A percentile compares a stretch with the other conserved stretches of the same genome.
Conservation (phyloP, 805 yeast genomes). For the Pichia scutulata region DNA sequence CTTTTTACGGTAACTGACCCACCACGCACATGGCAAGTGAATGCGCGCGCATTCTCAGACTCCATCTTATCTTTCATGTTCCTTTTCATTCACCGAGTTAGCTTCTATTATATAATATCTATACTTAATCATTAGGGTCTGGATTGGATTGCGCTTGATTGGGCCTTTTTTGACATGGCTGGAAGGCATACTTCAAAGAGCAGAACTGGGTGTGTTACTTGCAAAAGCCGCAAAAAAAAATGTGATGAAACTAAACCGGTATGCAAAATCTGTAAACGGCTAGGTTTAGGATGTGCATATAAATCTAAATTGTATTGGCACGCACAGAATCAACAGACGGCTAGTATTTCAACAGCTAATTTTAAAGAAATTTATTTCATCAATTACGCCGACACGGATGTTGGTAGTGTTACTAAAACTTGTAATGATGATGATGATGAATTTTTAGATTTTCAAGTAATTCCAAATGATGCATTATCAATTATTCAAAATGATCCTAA, state of each 20-base stretch:
- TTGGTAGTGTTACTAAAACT: not conserved
- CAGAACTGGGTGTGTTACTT: constrained; percentile 33
- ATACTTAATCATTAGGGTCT: too few species aligned
- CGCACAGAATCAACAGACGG: constrained; percentile 11
- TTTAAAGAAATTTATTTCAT: not conserved
- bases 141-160: too few species aligned
- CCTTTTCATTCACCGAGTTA: not conserved
- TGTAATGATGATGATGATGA: not conserved
- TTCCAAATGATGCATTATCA: not conserved
- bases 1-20: not conserved
- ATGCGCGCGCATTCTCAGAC: not conserved
- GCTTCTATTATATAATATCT: not conserved
- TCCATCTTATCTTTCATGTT: too few species aligned
- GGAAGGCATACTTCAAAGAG: not conserved
- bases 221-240: constrained; percentile 36
- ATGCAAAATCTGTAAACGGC: constrained; percentile 17
- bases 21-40: not conserved
- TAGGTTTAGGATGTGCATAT: constrained; percentile 17
- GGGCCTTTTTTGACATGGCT: not conserved
- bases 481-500: not conserved
- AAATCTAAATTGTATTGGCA: constrained; percentile 16
- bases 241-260: constrained; percentile 27
- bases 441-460: not conserved
- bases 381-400: not conserved
- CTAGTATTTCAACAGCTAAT: not conserved